Percentiles rank a stretch among this genome's conserved stretches.
Evolutionary conservation across 1,284 basidiomycete species (phyloP).

Genomic region (Melampsora abietis-canadensis): DNA sequence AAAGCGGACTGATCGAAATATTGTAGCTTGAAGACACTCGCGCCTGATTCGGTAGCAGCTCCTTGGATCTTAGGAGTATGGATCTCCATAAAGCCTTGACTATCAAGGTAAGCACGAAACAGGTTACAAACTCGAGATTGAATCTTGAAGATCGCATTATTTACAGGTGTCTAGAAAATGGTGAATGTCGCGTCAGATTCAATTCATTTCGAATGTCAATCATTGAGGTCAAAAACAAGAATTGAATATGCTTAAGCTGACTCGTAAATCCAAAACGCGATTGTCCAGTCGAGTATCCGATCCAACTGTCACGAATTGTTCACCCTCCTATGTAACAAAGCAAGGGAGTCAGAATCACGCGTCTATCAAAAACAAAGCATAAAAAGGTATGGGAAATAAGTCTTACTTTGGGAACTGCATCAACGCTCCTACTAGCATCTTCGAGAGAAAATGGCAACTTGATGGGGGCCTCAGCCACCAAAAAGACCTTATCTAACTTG

Average conservation of each 20-base stretch:
- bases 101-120: slow-evolving; percentile 80
- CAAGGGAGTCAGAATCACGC: slow-evolving; percentile 46
- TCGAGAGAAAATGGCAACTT: slow-evolving; percentile 85
- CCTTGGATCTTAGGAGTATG: slow-evolving; percentile 97
- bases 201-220: neutral
- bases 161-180: slow-evolving; percentile 67
- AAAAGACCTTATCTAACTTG: slow-evolving; percentile 74
- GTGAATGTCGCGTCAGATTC: neutral
- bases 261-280: slow-evolving; percentile 84
- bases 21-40: slow-evolving; percentile 93
- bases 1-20: slow-evolving; percentile 90
- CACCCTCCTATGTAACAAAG: slow-evolving; percentile 52
- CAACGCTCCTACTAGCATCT: slow-evolving; percentile 78
- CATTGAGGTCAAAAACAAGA: neutral
- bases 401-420: slow-evolving; percentile 26
- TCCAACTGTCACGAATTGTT: slow-evolving; percentile 58
- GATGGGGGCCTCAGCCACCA: slow-evolving; percentile 70
- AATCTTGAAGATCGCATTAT: slow-evolving; percentile 92
- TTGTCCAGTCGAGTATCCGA: slow-evolving; percentile 93
- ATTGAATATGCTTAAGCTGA: slow-evolving; percentile 1
- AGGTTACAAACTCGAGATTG: slow-evolving; percentile 82
- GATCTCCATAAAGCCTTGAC: slow-evolving; percentile 81
- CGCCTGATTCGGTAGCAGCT: slow-evolving; percentile 92
- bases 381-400: neutral
- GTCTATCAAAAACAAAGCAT: neutral